These are phyloP conservation scores for Canavalia gladiata DNA, from an alignment of 306 rosid genomes.

Conservation along the genomic window DNA sequence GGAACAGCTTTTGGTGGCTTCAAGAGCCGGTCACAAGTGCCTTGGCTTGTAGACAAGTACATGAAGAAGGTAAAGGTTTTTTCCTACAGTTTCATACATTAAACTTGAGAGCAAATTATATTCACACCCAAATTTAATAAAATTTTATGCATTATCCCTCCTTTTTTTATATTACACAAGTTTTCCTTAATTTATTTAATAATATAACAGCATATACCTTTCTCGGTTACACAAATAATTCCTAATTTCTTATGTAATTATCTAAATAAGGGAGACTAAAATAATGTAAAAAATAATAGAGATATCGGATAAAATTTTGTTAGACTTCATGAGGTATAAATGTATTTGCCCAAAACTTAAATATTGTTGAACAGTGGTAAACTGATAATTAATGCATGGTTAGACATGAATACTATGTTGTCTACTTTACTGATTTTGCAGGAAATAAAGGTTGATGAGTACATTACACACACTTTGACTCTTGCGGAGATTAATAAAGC, in stretches of 20 bases:
- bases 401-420: background rate
- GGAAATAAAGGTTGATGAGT: conserved; percentile 98
- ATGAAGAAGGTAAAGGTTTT: conserved; percentile 75
- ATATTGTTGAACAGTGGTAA: background rate
- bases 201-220: too few species aligned
- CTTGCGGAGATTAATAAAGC: conserved; percentile 89
- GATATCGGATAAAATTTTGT: too few species aligned
- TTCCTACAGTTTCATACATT: background rate
- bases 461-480: conserved; percentile 85
- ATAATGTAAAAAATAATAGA: too few species aligned
- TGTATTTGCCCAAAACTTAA: background rate
- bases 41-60: conserved; percentile 97
- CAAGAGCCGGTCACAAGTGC: conserved; percentile 96
- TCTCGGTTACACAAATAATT: too few species aligned
- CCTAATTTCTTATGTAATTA: too few species aligned
- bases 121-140: too few species aligned
- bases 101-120: background rate
- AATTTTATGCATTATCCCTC: too few species aligned
- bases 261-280: too few species aligned
- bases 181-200: too few species aligned
- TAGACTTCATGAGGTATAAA: too few species aligned
- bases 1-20: conserved; percentile 99
- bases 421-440: conserved; percentile 52
- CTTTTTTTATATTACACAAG: too few species aligned
- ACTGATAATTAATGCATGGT: background rate